A percentile compares a stretch with the other conserved stretches of the same genome.
phyloP scores from a whole-genome alignment of 768 basidiomycete species.

The Auricularia cornea region DNA sequence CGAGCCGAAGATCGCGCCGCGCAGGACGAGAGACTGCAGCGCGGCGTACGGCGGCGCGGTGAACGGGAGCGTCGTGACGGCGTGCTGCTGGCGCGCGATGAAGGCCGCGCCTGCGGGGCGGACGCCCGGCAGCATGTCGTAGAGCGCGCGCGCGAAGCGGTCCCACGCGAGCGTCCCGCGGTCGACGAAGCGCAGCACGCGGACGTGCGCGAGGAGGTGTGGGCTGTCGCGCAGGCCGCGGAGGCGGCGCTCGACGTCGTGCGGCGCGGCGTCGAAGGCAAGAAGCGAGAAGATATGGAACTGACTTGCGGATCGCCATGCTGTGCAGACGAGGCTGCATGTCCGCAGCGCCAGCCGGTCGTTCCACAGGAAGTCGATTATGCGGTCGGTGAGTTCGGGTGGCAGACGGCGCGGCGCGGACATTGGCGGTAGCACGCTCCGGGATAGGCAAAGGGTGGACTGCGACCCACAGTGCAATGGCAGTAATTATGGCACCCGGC shows the following conservation, averaged over 20 bases:
- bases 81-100: not conserved
- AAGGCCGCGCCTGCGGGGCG: not conserved
- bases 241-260: not conserved
- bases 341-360: constrained; percentile 5
- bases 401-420: not conserved
- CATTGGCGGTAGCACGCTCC: too few relatives aligned
- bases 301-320: constrained; percentile 5
- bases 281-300: constrained; percentile 9
- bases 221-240: not conserved
- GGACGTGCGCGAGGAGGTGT: not conserved
- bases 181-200: not conserved
- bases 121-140: not conserved
- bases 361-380: constrained; percentile 13
- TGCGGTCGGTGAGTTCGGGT: constrained; percentile 11
- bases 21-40: not conserved
- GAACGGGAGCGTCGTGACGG: not conserved
- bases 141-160: not conserved
- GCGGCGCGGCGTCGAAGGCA: not conserved
- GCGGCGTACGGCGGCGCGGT: not conserved
- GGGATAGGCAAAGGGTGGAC: too few relatives aligned
- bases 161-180: not conserved
- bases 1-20: not conserved
- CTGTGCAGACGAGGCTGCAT: constrained; percentile 4
- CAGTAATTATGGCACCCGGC: too few relatives aligned
- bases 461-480: too few relatives aligned